Base-by-base conservation (phyloP, 2,329 filamentous ascomycete species). In the Phaeosphaeriaceae sp. region DNA sequence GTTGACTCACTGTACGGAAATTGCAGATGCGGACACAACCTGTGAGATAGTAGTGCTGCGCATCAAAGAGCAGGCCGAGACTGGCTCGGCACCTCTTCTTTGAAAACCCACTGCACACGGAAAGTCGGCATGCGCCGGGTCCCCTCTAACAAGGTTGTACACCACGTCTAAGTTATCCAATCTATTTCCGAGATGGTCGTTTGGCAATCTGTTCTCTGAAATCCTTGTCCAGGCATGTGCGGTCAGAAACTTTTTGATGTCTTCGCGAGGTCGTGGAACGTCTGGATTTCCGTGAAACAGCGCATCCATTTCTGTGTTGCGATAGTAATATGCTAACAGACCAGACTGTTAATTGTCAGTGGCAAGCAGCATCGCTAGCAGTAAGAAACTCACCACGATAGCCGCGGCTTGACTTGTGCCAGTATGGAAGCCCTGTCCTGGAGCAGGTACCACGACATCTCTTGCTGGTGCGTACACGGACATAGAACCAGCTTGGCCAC, bases 361-460 rank as follows among this genome's bases (percentile, higher is more conserved):
- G 36, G 50, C 21, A 10, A 13, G 17, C 6, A 10, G 24, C 17
- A 7, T 17, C 6, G 7, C 22, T 27, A 17, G 20, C 15, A 7
- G 3, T 17, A 7, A 19, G 15, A 20, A 20, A 27, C 49, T 44
- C 42, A 51, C 51, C 4, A 31, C 25, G 20, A 53, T 53, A 47
- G 51, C 51, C 7, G 51, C 51, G n/a, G 51, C 51, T 17, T 53
- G 51, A 21, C 51, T 53, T 21, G 51, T 53, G 9, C 41, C 42
- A 21, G 24, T 36, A 33, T 36, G 1, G 2, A n/a, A 4, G 22
- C 19, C 24, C 5, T 24, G 21, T 7, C 40, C 40, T 2, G 42
- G 50, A 22, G 4, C 40, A 11, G 40, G n/a, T 7, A 46, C 40
- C 20, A 20, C 22, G n/a, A 46, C n/a, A 24, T 46, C 20, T 17